phyloP scores from a whole-genome alignment of 2,329 filamentous ascomycete species.

The Coniochaeta sp. region DNA sequence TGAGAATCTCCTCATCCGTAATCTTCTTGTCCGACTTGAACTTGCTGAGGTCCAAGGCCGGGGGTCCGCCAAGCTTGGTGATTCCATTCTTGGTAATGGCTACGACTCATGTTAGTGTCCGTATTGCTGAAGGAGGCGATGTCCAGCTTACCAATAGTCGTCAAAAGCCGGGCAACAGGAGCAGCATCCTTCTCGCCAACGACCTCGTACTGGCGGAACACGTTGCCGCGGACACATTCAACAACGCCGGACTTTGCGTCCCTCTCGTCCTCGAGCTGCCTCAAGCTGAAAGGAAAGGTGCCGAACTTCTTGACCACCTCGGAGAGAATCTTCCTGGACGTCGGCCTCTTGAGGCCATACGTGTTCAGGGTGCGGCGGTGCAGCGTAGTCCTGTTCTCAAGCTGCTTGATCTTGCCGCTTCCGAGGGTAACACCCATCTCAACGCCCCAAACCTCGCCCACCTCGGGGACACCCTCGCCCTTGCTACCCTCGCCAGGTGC shows the following conservation, averaged over 20 bases:
- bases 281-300: constrained; percentile 93
- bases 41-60: constrained; percentile 69
- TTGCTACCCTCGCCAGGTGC: constrained; percentile 78
- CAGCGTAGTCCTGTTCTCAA: constrained; percentile 81
- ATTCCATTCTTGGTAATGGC: constrained; percentile 97
- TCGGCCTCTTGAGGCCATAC: constrained; percentile 88
- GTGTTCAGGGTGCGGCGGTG: constrained; percentile 89
- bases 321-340: constrained; percentile 83
- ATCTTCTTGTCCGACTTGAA: constrained; percentile 98
- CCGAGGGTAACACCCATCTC: constrained; percentile 90
- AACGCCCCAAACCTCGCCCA: constrained; percentile 95
- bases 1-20: constrained; percentile 86
- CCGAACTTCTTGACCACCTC: constrained; percentile 97
- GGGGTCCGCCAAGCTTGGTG: constrained; percentile 73
- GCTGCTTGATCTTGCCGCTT: constrained; percentile 87
- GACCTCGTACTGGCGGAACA: constrained; percentile 93
- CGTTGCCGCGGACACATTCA: constrained; percentile 88
- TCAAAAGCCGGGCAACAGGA: constrained; percentile 79
- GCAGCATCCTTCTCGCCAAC: constrained; percentile 87
- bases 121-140: constrained; percentile 7
- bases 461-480: constrained; percentile 81
- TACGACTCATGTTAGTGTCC: constrained; percentile 25
- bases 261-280: constrained; percentile 94
- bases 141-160: constrained; percentile 71
- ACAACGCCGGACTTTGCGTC: constrained; percentile 92